Conservation (phyloP, 2,329 filamentous ascomycete genomes). For the Colletotrichum salicis region DNA sequence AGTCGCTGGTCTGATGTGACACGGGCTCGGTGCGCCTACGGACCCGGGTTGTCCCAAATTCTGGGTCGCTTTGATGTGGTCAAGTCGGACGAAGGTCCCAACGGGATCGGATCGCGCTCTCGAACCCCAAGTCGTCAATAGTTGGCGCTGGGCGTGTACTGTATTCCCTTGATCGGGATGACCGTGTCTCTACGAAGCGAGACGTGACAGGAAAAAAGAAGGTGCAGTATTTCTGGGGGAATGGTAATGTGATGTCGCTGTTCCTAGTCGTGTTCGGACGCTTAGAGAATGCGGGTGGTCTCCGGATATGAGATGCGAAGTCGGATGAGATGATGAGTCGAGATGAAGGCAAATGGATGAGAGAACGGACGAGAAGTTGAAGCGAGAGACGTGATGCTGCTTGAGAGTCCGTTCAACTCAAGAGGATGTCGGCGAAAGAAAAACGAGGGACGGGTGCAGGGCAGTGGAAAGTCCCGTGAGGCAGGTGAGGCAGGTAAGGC, state of each 20-base stretch:
- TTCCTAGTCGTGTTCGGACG: slow-evolving; percentile 11
- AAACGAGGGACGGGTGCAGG: slow-evolving; percentile 1
- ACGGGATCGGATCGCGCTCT: slow-evolving; percentile 23
- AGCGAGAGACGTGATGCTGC: slow-evolving; percentile 3
- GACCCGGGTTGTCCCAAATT: slow-evolving; percentile 31
- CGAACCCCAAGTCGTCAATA: background rate
- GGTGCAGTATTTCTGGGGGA: background rate
- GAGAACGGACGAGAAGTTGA: slow-evolving; percentile 1
- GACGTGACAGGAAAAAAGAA: slow-evolving; percentile 15
- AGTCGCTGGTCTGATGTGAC: slow-evolving; percentile 10
- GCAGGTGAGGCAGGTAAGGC: background rate
- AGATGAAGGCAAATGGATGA: background rate
- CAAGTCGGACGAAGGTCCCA: slow-evolving; percentile 32
- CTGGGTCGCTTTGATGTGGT: slow-evolving; percentile 21
- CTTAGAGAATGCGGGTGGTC: slow-evolving; percentile 7
- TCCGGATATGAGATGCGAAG: slow-evolving; percentile 5
- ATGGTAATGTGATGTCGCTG: slow-evolving; percentile 20
- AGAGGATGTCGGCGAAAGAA: background rate
- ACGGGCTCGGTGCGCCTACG: slow-evolving; percentile 23
- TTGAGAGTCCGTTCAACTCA: background rate
- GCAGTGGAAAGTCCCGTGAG: background rate
- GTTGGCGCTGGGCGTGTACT: background rate
- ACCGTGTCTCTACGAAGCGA: slow-evolving; percentile 11
- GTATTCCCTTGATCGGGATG: background rate
- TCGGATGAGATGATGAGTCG: background rate